Evolutionary conservation across 2,329 filamentous ascomycete species (phyloP), one percentile per base, ranked within the genome.

Genomic region (Penicillium sclerotigenum): DNA sequence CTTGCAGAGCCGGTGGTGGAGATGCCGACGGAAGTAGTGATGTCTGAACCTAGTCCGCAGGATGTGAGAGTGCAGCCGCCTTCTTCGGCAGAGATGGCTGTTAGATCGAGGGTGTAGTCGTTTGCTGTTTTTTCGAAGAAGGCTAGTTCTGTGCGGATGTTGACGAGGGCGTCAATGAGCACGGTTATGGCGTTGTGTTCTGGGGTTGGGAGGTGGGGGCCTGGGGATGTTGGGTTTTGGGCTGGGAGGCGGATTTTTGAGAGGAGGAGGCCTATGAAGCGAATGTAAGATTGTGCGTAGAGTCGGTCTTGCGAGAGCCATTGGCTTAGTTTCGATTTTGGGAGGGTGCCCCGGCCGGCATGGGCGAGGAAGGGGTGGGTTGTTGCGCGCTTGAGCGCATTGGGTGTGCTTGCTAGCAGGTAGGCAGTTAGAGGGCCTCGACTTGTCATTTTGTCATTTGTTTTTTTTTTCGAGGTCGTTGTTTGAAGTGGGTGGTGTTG

Each of bases 301-400:
- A 90, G 81, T 9, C 85, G 79, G 71, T 90, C 87, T 71, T 89
- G 87, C 13, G 84, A 83, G 41, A 91, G 83, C 88, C 88, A 91
- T 69, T 80, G 79, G 20, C 81, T 80, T 11, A 90, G 76, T 1
- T 78, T 73, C 0, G 76, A 66, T 47, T 83, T 83, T 18, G 82
- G 75, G 18, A 88, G 75, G 0, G 79, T 81, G 22, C 88, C 87
- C 53, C 79, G 77, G 14, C 87, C 87, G 6, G 87, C 87, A 46
- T 83, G 79, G 11, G 77, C 78, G 49, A 91, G 82, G 73, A 91
- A 90, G 0, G 83, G 79, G 52, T 85, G 81, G 57, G 87, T 84
- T 0, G 87, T 90, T 11, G 87, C 86, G 28, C 73, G 71, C 4
- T 71, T 74, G 69, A 83, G 83, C 45, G 76, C 73, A 4, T 71